Base-by-base conservation (phyloP, 495 filamentous ascomycete genomes). In the Hypoxylon intermedium region DNA sequence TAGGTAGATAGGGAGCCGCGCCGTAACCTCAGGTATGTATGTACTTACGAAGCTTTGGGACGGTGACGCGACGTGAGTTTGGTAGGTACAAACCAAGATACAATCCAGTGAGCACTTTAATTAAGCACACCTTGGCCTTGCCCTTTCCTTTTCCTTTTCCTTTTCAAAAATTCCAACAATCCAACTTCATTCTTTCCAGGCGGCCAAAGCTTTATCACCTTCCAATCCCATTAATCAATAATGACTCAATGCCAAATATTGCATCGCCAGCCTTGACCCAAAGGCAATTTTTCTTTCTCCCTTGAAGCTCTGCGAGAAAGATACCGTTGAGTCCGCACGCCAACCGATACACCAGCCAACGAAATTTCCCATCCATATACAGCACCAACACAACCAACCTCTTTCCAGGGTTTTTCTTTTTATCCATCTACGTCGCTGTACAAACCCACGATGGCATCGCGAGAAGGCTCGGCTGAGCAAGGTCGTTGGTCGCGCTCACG, bases 401-500 rank as follows among this genome's bases (percentile, higher is more conserved):
- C 2, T 24, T 45, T 28, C 41, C 16, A 19, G 3, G 4, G 3
- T 26, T 33, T 47, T 26, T 18, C n/a, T 49, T 9, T 33, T 23
- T 9, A 42, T 30, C 15, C 28, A 19, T 45, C 16, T 33, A 19
- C 21, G 43, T 43, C 6, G 38, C 33, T 50, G 9, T 34, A 44
- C 31, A 23, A 49, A 50, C 15, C 37, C 28, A 40, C 58, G 30
- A 69, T 69, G 68, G 67, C 70, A 21, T 70, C 65, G 7, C 71
- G 66, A 50, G 67, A 62, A 19, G 63, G 52, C 6, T 63, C 63
- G 3, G 63, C 63, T 11, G 60, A 56, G 5, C 40, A 24, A 6
- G 54, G 54, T 11, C 60, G 53, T 37, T 72, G 63, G 67, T 72
- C 69, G 33, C 64, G 54, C 28, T 53, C 58, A 20, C 65, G 24